Conservation (phyloP, 2,329 filamentous ascomycete species). For the Talaromyces sp. region DNA sequence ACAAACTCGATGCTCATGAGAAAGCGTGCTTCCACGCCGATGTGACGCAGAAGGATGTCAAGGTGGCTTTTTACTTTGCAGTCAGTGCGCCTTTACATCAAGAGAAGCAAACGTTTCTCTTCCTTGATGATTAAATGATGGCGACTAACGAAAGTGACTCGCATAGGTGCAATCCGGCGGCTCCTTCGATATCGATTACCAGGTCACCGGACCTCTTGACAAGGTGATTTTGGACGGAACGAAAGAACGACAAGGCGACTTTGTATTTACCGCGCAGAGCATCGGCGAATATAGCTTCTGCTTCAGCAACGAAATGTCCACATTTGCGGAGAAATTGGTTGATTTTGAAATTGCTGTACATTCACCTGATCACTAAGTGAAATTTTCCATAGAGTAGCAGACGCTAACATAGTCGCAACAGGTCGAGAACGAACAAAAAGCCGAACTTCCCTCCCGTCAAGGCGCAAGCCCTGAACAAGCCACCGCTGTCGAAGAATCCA, state of each 20-base stretch:
- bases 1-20: constrained; percentile 85
- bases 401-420: constrained; percentile 37
- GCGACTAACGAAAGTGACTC: background rate
- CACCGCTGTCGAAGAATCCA: constrained; percentile 80
- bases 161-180: constrained; percentile 91
- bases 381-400: no score
- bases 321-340: constrained; percentile 93
- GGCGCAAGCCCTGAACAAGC: constrained; percentile 87
- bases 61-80: constrained; percentile 98
- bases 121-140: background rate
- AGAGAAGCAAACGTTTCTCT: background rate
- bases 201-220: constrained; percentile 74
- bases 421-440: constrained; percentile 86
- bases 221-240: constrained; percentile 78
- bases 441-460: constrained; percentile 81
- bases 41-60: constrained; percentile 72
- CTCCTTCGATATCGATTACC: constrained; percentile 94
- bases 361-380: no score
- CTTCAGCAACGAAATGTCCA: constrained; percentile 98
- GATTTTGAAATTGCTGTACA: constrained; percentile 94
- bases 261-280: constrained; percentile 90
- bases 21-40: constrained; percentile 91
- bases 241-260: constrained; percentile 94
- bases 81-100: constrained; percentile 52
- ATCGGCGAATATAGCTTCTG: constrained; percentile 92